Base-by-base conservation (phyloP, 106 monocot species). In the Chionographis japonica region DNA sequence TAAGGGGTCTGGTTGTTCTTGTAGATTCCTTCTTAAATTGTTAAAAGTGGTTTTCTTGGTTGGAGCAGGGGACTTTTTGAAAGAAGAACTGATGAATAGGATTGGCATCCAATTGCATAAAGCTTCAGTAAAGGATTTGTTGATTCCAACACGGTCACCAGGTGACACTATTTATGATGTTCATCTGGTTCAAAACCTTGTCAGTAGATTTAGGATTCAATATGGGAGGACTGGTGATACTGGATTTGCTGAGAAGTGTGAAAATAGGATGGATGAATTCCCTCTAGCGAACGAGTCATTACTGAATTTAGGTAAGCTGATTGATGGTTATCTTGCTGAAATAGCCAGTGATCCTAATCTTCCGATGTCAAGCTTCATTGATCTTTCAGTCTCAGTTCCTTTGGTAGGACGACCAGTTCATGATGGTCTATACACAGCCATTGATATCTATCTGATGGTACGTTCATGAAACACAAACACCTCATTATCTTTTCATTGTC, bases 241-340 rank as follows among this genome's bases (percentile, higher is more conserved):
- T 11, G 71, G 17, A 49, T 70, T 42, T 55, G 52, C 46, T 18
- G 57, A 67, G 6, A 57, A 62, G 20, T 60, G 17, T 61, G 83
- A 77, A 17, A 67, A 66, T 5, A 57, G 58, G 37, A 20, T 15
- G 49, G 63, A 43, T 59, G 66, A 69, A 35, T 67, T 68, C 42
- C 40, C 46, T 38, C 18, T 78, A 19, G 73, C 72, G 12, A 54
- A 81, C 63, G 67, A 42, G 50, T 77, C 82, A 43, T 75, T 88
- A 76, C 18, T 91, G 52, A 61, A 70, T 18, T 67, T 94, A 51
- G 77, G 83, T 40, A 90, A 74, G 65, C 54, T 94, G 38, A 12
- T 94, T 40, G 94, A 94, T 73, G 71, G 85, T 11, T 94, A 83
- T 76, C 80, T 94, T 40, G 80, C 73, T 52, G 88, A 94, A 61